Percentiles rank a stretch among this genome's conserved stretches.
Evolutionary conservation across 352 stramenopile genomes (phyloP).

Genomic region (Thraustochytrium striatum): DNA sequence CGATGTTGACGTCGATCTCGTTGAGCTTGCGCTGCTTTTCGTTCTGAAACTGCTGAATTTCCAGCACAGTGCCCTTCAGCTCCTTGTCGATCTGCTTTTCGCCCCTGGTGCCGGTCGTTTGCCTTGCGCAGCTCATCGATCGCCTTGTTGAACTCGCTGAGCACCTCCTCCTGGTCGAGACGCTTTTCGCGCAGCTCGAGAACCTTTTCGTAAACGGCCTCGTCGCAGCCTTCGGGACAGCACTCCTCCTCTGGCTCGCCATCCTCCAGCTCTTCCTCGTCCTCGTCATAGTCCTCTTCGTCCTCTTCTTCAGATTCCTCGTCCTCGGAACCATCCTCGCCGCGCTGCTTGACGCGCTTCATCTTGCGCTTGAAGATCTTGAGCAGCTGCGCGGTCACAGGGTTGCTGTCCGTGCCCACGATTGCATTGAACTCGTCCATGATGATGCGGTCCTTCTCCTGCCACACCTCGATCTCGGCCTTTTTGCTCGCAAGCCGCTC

Average conservation of each 20-base stretch:
- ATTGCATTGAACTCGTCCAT: slow-evolving; percentile 54
- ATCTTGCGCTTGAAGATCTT: slow-evolving; percentile 85
- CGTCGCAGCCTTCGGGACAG: slow-evolving; percentile 78
- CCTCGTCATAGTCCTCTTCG: slow-evolving; percentile 69
- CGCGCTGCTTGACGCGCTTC: slow-evolving; percentile 77
- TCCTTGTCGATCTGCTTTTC: slow-evolving; percentile 87
- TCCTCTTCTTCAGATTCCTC: slow-evolving; percentile 67
- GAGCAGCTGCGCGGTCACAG: slow-evolving; percentile 67
- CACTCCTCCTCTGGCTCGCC: slow-evolving; percentile 83
- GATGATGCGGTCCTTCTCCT: slow-evolving; percentile 59
- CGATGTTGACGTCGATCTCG: slow-evolving; percentile 71
- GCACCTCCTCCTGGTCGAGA: slow-evolving; percentile 79
- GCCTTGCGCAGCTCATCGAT: slow-evolving; percentile 79
- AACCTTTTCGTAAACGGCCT: slow-evolving; percentile 82
- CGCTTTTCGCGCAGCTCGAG: slow-evolving; percentile 81
- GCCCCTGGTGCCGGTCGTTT: slow-evolving; percentile 68
- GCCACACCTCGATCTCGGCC: slow-evolving; percentile 73
- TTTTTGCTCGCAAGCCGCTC: slow-evolving; percentile 68
- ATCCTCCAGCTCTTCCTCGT: slow-evolving; percentile 80
- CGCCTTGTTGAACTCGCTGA: slow-evolving; percentile 72
- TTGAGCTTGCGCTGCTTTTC: slow-evolving; percentile 88
- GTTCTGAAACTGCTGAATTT: slow-evolving; percentile 83
- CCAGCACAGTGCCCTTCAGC: slow-evolving; percentile 70
- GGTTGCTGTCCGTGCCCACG: slow-evolving; percentile 57
- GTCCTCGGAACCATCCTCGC: slow-evolving; percentile 60